A percentile compares a stretch with the other conserved stretches of the same genome.
These are phyloP conservation scores for Teratosphaeria pseudoeucalypti DNA, from an alignment of 2,329 filamentous ascomycete genomes.

Conservation along the genomic window DNA sequence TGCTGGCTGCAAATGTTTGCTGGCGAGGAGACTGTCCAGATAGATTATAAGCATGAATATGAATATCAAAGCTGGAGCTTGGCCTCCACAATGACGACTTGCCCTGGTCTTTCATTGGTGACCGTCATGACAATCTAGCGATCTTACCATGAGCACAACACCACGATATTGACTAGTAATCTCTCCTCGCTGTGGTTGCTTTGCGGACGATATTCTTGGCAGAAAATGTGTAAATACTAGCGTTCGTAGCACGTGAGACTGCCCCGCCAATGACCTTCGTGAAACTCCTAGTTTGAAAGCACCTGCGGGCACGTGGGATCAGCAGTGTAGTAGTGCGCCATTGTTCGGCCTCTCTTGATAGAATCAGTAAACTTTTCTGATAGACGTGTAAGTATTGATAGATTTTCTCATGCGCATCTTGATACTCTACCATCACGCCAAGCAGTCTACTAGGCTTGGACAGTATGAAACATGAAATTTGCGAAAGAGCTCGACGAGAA, in stretches of 20 bases:
- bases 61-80: not conserved
- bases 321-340: not conserved
- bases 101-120: too few relatives aligned
- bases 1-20: not conserved
- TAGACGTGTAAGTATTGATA: not conserved
- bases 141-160: too few relatives aligned
- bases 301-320: not conserved
- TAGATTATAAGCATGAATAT: not conserved
- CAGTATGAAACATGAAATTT: conserved; percentile 15
- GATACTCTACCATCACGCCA: not conserved
- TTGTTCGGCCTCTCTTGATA: not conserved
- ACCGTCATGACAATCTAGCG: too few relatives aligned
- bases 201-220: too few relatives aligned
- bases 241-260: not conserved
- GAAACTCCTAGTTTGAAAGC: not conserved
- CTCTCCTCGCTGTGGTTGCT: too few relatives aligned
- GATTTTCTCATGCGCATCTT: not conserved
- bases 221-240: not conserved
- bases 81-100: too few relatives aligned
- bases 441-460: not conserved
- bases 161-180: too few relatives aligned
- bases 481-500: conserved; percentile 15
- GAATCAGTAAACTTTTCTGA: too few relatives aligned
- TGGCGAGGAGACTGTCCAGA: not conserved
- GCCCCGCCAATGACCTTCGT: not conserved